Evolutionary conservation across 306 rosid genomes (phyloP), one percentile per base, ranked within the genome.

Genomic region (Glycine latifolia): DNA sequence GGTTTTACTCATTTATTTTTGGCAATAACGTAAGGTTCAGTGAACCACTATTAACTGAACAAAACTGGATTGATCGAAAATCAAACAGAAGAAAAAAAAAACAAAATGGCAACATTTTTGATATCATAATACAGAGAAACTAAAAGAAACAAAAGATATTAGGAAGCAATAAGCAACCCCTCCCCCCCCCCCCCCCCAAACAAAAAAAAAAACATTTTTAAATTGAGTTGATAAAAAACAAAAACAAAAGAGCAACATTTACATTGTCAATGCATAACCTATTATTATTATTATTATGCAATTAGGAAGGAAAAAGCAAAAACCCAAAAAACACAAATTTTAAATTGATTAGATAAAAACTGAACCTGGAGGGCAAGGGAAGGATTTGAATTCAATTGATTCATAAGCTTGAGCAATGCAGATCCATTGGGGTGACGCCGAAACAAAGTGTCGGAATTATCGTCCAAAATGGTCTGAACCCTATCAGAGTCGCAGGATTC

Each of bases 361-460:
- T 26, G 31, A 79, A 59, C 96, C 97, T 87, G 81, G 5, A 87
- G 72, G 10, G 89, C 90, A 68, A 94, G 82, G 11, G 58, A 54
- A 84, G 94, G 97, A 74, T 56, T 59, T 2, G 89, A 82, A 80
- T 56, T 65, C 87, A 94, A 83, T 85, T 85, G 85, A 69, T 75
- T 72, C 82, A 92, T 79, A 48, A 94, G 88, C 76, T 90, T 86
- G 17, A 85, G n/a, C 59, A 85, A 11, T 0, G 76, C 82, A 8
- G 43, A 53, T 31, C 90, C 90, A 66, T 16, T 48, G 0, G 78
- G 4, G 35, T 35, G 62, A n/a, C 71, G 55, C 46, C 73, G 53
- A 16, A 75, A 55, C 82, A 88, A 67, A 7, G 65, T 11, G 14
- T n/a, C 81, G 8, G 53, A 80, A 49, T 83, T 78, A 10, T 92